Evolutionary conservation across 352 stramenopile species (phyloP).

Genomic region (Globisporangium orthogonon): DNA sequence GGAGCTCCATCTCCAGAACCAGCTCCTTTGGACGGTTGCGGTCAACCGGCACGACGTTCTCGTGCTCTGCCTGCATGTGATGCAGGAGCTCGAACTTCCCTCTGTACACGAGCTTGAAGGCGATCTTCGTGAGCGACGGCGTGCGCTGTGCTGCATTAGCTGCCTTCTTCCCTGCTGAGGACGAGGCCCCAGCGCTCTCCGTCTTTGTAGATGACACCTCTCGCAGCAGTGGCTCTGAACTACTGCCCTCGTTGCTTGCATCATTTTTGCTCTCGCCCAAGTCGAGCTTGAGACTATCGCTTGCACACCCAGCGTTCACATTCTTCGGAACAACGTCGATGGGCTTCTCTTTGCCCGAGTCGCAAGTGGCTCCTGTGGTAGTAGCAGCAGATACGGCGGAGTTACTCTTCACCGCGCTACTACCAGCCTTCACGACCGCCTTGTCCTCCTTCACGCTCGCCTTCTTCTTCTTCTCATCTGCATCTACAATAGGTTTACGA

Average conservation of each 20-base stretch:
- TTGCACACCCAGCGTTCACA: neutral
- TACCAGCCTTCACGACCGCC: too few species aligned
- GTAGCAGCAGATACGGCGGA: neutral
- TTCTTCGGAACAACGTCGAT: constrained; percentile 12
- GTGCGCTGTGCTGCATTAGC: neutral
- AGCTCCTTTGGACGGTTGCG: constrained; percentile 49
- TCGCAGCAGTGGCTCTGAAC: constrained; percentile 5
- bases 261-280: neutral
- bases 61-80: constrained; percentile 55
- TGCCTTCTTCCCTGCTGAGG: neutral
- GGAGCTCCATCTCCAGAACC: constrained; percentile 60
- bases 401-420: too few species aligned
- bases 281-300: constrained; percentile 2
- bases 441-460: too few species aligned
- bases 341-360: constrained; percentile 2
- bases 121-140: constrained; percentile 31
- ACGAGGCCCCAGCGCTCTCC: neutral
- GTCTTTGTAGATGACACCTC: constrained; percentile 15
- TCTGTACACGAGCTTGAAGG: constrained; percentile 55
- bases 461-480: neutral
- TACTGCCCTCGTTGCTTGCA: neutral
- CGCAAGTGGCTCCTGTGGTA: neutral
- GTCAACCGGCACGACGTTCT: constrained; percentile 24
- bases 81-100: constrained; percentile 67
- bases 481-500: constrained; percentile 17